A percentile compares a stretch with the other conserved stretches of the same genome.
Evolutionary conservation across 345 rosid genomes (phyloP).

Genomic region (Streptanthus diversifolius): DNA sequence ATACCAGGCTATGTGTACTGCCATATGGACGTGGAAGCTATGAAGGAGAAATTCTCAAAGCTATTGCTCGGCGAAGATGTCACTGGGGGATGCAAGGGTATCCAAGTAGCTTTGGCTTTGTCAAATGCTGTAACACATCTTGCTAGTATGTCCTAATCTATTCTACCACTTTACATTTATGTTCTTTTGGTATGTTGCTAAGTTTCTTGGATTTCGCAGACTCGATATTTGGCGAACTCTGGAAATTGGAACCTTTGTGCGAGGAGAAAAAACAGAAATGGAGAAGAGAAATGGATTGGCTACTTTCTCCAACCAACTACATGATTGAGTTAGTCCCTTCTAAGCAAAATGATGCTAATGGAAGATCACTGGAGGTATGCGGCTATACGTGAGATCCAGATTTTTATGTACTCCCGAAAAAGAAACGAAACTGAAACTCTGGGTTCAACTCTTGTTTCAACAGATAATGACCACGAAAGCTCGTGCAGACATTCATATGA

Average conservation of each 20-base stretch:
- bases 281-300: constrained; percentile 92
- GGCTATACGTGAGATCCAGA: background rate
- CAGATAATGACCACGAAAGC: constrained; percentile 95
- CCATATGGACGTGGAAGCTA: constrained; percentile 61
- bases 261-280: constrained; percentile 78
- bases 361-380: constrained; percentile 72
- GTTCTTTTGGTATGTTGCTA: constrained; percentile 13
- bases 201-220: constrained; percentile 43
- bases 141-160: constrained; percentile 52
- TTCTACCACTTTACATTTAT: background rate
- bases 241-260: constrained; percentile 89
- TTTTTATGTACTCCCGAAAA: background rate
- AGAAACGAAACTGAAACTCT: constrained; percentile 23
- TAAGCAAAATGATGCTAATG: constrained; percentile 80
- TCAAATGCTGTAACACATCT: constrained; percentile 86
- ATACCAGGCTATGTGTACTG: constrained; percentile 43
- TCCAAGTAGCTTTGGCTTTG: constrained; percentile 69
- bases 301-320: constrained; percentile 86
- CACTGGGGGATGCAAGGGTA: constrained; percentile 73
- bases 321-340: constrained; percentile 97
- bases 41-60: constrained; percentile 85
- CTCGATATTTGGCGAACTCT: constrained; percentile 86
- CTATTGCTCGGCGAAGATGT: constrained; percentile 81
- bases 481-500: constrained; percentile 88
- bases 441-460: constrained; percentile 37